These are phyloP conservation scores for Cajanus cajan DNA, from an alignment of 306 rosid genomes.

Conservation along the genomic window DNA sequence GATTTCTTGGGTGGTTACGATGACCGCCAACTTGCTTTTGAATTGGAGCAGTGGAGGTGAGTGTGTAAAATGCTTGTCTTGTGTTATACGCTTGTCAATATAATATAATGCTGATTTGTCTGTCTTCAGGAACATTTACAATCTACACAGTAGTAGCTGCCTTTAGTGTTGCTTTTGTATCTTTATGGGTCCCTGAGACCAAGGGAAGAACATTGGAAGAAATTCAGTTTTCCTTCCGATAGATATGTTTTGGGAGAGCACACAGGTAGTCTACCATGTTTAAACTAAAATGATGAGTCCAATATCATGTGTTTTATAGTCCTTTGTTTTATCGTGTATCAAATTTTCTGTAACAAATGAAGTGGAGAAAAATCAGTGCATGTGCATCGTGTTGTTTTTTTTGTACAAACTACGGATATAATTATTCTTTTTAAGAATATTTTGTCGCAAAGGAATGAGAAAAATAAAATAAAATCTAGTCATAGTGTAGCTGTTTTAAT, in stretches of 20 bases:
- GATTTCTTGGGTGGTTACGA: constrained; percentile 52
- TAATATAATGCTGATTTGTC: not conserved
- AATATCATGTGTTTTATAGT: constrained; percentile 9
- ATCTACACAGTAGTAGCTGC: constrained; percentile 55
- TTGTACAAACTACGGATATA: not conserved
- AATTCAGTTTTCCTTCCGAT: constrained; percentile 74
- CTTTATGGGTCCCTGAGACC: constrained; percentile 77
- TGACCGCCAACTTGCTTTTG: constrained; percentile 84
- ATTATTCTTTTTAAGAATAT: not conserved
- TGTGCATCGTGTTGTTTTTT: too few relatives aligned
- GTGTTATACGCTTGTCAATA: not conserved
- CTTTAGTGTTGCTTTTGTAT: constrained; percentile 51
- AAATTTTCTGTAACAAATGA: not conserved
- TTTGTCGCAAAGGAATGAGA: not conserved
- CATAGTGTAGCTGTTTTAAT: not conserved
- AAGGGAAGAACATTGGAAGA: constrained; percentile 88
- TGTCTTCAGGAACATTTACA: constrained; percentile 62
- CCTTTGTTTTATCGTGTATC: not conserved
- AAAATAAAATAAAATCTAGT: not conserved
- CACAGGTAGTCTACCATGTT: not conserved
- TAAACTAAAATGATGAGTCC: not conserved
- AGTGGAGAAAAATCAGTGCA: not conserved
- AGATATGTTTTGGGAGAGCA: constrained; percentile 27
- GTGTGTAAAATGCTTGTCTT: not conserved
- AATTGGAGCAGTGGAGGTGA: constrained; percentile 74